Conservation (phyloP, 2,329 filamentous ascomycete species). For the Ceratocystiopsis sp. region DNA sequence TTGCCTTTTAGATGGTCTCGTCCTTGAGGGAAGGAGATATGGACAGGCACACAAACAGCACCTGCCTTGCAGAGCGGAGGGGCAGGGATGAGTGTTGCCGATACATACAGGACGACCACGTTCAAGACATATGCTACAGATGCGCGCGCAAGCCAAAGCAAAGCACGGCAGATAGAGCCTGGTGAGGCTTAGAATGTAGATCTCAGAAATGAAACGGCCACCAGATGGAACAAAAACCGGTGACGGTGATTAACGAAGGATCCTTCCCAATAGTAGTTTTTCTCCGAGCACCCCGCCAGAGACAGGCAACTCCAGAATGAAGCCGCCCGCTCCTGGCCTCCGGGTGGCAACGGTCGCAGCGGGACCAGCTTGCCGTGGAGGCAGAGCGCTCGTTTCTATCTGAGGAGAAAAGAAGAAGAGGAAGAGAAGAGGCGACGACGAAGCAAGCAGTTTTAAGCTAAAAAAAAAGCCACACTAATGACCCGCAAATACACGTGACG, state of each 20-base stretch:
- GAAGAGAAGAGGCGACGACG: constrained; percentile 2
- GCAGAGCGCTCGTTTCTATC: constrained; percentile 33
- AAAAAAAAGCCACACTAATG: not conserved
- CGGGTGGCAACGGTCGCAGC: constrained; percentile 1
- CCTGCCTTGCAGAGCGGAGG: no score
- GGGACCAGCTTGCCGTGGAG: constrained; percentile 4
- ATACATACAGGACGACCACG: no score
- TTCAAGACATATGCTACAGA: no score
- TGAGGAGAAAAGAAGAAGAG: constrained; percentile 22
- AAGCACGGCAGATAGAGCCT: constrained; percentile 4
- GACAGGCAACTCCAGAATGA: constrained; percentile 8
- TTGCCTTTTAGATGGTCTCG: no score
- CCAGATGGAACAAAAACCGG: constrained; percentile 26
- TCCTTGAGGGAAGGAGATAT: not conserved
- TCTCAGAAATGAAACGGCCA: constrained; percentile 40
- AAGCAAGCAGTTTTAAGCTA: not conserved
- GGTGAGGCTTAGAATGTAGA: constrained; percentile 25
- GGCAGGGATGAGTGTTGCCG: no score
- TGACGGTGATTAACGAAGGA: constrained; percentile 42
- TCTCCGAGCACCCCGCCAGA: constrained; percentile 23
- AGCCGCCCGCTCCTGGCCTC: constrained; percentile 8
- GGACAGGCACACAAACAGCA: not conserved
- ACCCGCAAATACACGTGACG: constrained; percentile 5
- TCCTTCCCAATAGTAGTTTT: constrained; percentile 22
- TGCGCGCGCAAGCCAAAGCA: not conserved